Evolutionary conservation across 768 basidiomycete species (phyloP).

Genomic region (Macrolepiota fuliginosa): DNA sequence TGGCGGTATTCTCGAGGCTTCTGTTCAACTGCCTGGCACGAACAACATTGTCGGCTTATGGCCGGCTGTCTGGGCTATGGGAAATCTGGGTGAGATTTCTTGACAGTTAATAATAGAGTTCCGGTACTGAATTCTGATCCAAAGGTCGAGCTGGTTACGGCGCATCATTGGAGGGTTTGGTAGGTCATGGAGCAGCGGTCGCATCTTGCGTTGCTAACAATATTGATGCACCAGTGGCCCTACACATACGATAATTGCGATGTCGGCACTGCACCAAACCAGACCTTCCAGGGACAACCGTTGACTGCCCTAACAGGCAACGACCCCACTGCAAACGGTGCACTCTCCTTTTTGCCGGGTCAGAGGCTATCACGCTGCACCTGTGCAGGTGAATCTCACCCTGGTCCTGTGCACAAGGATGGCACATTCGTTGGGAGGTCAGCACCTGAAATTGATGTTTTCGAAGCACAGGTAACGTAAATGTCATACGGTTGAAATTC

Average conservation of each 20-base stretch:
- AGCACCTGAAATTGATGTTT: constrained; percentile 89
- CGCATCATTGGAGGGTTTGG: constrained; percentile 80
- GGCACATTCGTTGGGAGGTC: constrained; percentile 79
- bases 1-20: constrained; percentile 73
- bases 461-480: constrained; percentile 69
- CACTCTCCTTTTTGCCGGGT: constrained; percentile 82
- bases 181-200: constrained; percentile 21
- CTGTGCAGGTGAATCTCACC: constrained; percentile 81
- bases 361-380: constrained; percentile 89
- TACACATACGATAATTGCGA: constrained; percentile 87
- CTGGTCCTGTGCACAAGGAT: constrained; percentile 76
- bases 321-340: constrained; percentile 47
- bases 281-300: constrained; percentile 69
- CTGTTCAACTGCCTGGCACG: constrained; percentile 67
- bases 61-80: constrained; percentile 83
- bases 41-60: constrained; percentile 67
- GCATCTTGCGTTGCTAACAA: constrained; percentile 6
- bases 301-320: constrained; percentile 58
- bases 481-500: neutral
- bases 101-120: neutral
- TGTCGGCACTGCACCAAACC: constrained; percentile 88
- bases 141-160: constrained; percentile 84
- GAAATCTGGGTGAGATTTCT: constrained; percentile 58
- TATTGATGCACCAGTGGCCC: constrained; percentile 53
- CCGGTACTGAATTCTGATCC: constrained; percentile 6